Conservation (phyloP, 495 filamentous ascomycete genomes). For the Neurospora intermedia region DNA sequence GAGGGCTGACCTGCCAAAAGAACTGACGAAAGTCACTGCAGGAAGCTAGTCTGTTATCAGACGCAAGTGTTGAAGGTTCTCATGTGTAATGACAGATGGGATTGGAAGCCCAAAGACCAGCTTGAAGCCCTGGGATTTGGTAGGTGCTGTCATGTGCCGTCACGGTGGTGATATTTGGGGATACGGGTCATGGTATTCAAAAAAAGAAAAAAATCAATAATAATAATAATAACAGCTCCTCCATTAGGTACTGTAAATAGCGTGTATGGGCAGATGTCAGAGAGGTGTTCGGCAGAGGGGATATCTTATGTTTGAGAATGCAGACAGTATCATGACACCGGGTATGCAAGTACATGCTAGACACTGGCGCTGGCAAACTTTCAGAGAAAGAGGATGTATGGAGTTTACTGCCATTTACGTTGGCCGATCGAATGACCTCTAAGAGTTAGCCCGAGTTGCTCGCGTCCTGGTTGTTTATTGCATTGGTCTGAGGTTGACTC, state of each 20-base stretch:
- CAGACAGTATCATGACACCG: background rate
- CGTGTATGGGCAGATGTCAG: background rate
- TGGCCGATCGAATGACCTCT: background rate
- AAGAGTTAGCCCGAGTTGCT: background rate
- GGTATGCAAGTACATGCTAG: background rate
- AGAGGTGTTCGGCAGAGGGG: background rate
- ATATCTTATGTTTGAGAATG: background rate
- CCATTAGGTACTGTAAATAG: background rate
- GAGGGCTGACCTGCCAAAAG: background rate
- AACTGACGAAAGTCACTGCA: too few relatives aligned
- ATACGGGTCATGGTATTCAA: background rate
- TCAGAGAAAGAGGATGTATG: background rate
- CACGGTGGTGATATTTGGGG: background rate
- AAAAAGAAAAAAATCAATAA: too few relatives aligned
- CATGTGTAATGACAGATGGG: background rate
- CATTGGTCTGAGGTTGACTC: background rate
- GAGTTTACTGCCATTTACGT: background rate
- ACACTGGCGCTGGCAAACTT: background rate
- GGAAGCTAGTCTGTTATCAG: background rate
- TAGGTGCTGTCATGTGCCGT: background rate
- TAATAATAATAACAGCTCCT: background rate
- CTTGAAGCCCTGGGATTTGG: background rate
- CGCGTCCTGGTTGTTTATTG: background rate
- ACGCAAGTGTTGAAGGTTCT: background rate
- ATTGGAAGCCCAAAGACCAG: background rate